phyloP scores from a whole-genome alignment of 2,329 filamentous ascomycete species.

The Ceratocystis variospora region DNA sequence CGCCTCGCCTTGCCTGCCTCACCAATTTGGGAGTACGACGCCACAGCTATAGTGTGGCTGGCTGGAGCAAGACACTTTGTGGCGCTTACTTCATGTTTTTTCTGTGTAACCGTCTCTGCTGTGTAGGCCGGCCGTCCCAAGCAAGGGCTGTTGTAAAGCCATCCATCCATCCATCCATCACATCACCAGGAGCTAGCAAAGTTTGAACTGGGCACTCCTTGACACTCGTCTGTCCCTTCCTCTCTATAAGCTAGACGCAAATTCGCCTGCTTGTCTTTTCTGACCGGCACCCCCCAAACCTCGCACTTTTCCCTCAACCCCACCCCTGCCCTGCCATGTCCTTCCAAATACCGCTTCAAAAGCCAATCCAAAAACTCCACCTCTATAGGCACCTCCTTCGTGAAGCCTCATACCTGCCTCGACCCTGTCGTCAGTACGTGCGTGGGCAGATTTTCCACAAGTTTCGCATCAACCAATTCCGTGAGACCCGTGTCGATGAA shows the following conservation, averaged over 20 bases:
- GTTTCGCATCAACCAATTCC: conserved; percentile 32
- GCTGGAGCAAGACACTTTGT: not conserved
- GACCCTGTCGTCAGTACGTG: conserved; percentile 34
- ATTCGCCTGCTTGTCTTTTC: no score
- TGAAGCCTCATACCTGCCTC: conserved; percentile 46
- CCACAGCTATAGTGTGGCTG: not conserved
- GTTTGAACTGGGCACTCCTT: no score
- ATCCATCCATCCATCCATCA: no score
- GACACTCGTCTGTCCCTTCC: no score
- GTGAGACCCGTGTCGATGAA: conserved; percentile 23
- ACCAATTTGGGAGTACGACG: not conserved
- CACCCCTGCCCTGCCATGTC: conserved; percentile 7
- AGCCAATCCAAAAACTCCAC: conserved; percentile 26
- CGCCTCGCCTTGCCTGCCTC: not conserved
- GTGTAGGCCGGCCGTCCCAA: no score
- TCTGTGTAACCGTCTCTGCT: not conserved
- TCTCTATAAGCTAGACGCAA: no score
- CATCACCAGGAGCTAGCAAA: no score
- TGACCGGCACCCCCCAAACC: not conserved
- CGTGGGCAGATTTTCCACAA: conserved; percentile 31
- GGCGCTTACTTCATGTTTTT: not conserved
- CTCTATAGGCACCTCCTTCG: conserved; percentile 48
- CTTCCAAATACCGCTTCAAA: conserved; percentile 26
- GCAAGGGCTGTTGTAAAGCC: not conserved
- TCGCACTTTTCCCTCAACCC: not conserved